These are phyloP conservation scores for Russula dissimulans DNA, from an alignment of 768 basidiomycete genomes.

Conservation along the genomic window DNA sequence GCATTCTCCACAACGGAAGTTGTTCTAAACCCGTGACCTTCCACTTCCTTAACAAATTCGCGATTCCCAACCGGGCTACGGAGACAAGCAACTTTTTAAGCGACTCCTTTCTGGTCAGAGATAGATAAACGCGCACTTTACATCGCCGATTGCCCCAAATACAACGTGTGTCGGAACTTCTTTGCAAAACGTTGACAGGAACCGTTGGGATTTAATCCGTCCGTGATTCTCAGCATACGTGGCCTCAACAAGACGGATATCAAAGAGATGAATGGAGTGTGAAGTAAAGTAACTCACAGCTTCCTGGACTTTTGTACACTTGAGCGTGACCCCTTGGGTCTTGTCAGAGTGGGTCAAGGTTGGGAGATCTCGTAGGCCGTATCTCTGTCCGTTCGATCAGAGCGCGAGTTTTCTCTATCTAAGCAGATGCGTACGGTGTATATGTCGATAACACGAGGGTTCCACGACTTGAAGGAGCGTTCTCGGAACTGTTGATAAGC, in stretches of 20 bases:
- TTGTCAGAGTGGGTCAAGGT: conserved; percentile 35
- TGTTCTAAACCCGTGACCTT: conserved; percentile 4
- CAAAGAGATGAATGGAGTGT: background rate
- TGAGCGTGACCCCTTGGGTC: conserved; percentile 39
- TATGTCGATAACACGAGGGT: conserved; percentile 36
- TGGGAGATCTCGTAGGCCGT: conserved; percentile 35
- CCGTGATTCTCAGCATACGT: conserved; percentile 6
- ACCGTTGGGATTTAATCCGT: background rate
- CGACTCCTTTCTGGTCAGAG: background rate
- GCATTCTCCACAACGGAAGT: conserved; percentile 8
- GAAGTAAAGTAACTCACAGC: conserved; percentile 20
- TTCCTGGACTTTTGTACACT: conserved; percentile 40
- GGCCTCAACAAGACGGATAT: background rate
- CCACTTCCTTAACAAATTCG: background rate
- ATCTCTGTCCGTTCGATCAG: conserved; percentile 27
- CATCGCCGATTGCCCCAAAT: conserved; percentile 12
- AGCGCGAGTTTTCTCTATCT: background rate
- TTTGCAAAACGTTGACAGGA: conserved; percentile 14
- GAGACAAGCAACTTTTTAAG: background rate
- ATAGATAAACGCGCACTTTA: conserved; percentile 1
- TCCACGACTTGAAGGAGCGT: conserved; percentile 40
- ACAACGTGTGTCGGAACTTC: conserved; percentile 15
- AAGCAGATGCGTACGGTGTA: conserved; percentile 31
- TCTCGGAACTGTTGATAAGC: conserved; percentile 35
- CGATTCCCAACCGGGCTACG: conserved; percentile 11